phyloP scores from a whole-genome alignment of 1,284 basidiomycete species.

The Pulveroboletus sp. region DNA sequence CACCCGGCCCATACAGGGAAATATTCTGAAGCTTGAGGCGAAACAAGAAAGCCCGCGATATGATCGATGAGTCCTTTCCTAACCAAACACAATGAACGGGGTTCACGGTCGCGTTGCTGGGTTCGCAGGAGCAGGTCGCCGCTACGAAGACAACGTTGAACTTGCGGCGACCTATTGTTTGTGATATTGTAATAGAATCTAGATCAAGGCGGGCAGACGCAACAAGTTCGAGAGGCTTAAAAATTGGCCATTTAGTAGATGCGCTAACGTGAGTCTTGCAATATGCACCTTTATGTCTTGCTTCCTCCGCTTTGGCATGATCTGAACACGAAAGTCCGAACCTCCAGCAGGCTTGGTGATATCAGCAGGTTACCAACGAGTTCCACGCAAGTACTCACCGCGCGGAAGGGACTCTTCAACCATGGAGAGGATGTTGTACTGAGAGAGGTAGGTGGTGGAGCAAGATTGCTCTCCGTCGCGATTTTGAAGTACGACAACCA shows the following conservation, averaged over 20 bases:
- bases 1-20: slow-evolving; percentile 27
- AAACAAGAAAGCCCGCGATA: slow-evolving; percentile 46
- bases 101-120: slow-evolving; percentile 46
- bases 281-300: slow-evolving; percentile 13
- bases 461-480: slow-evolving; percentile 11
- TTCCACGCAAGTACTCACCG: slow-evolving; percentile 19
- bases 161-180: slow-evolving; percentile 32
- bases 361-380: slow-evolving; percentile 6
- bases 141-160: slow-evolving; percentile 44
- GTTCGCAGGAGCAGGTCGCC: slow-evolving; percentile 36
- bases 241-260: slow-evolving; percentile 5
- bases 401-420: slow-evolving; percentile 29
- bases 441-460: slow-evolving; percentile 15
- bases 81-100: slow-evolving; percentile 50
- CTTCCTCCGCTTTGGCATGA: slow-evolving; percentile 15
- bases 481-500: slow-evolving; percentile 19
- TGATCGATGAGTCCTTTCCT: slow-evolving; percentile 39
- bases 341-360: slow-evolving; percentile 16
- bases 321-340: slow-evolving; percentile 13
- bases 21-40: slow-evolving; percentile 39
- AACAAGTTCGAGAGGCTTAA: slow-evolving; percentile 22
- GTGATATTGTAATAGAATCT: slow-evolving; percentile 23
- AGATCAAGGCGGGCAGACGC: slow-evolving; percentile 16
- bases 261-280: background rate
- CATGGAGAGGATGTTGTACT: slow-evolving; percentile 22